Conservation (phyloP, 177 flowering plant species). For the Vitis hybrid region DNA sequence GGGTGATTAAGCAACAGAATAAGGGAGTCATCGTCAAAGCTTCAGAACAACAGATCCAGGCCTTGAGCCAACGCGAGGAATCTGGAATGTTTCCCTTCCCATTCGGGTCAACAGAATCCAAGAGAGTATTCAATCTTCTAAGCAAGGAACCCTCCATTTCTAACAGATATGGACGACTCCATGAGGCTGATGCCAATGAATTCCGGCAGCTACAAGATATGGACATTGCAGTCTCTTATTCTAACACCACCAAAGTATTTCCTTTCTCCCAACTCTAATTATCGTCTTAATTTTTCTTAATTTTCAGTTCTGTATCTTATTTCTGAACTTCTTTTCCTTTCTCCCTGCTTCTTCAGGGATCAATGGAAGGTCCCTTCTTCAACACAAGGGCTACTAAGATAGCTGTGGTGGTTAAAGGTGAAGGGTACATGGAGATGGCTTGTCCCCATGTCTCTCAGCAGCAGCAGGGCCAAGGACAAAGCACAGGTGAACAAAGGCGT, state of each 20-base stretch:
- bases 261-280: neutral
- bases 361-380: conserved; percentile 44
- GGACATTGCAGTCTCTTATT: conserved; percentile 30
- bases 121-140: conserved; percentile 28
- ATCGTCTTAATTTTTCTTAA: neutral
- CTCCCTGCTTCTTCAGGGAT: conserved; percentile 27
- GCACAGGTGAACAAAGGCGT: neutral
- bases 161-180: conserved; percentile 42
- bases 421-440: conserved; percentile 55
- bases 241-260: conserved; percentile 42
- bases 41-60: conserved; percentile 39
- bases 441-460: conserved; percentile 45
- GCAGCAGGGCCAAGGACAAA: neutral
- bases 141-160: conserved; percentile 20
- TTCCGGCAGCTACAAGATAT: conserved; percentile 30
- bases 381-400: conserved; percentile 48
- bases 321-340: too few relatives aligned
- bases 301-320: neutral
- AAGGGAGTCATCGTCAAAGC: conserved; percentile 39
- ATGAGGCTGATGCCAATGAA: conserved; percentile 20
- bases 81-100: conserved; percentile 37
- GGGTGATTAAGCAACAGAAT: conserved; percentile 35
- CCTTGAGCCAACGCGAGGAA: conserved; percentile 37
- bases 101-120: conserved; percentile 19
- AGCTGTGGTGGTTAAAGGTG: conserved; percentile 29